Conservation (phyloP, 768 basidiomycete genomes). For the Trametes meyenii region DNA sequence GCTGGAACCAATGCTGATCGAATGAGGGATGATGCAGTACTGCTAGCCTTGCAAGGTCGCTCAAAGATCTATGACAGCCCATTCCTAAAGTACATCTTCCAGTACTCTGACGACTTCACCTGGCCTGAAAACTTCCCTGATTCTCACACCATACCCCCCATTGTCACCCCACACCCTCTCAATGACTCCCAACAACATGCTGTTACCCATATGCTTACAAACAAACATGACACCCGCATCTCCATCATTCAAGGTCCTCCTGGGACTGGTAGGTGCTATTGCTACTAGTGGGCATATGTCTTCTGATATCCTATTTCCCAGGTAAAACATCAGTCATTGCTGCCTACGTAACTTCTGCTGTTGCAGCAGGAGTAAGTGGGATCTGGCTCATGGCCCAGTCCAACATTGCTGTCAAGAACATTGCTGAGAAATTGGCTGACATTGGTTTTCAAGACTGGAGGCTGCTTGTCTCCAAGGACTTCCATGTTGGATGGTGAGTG, state of each 20-base stretch:
- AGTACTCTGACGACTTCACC: slow-evolving; percentile 31
- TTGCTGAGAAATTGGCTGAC: slow-evolving; percentile 75
- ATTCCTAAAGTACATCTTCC: slow-evolving; percentile 43
- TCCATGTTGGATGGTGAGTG: slow-evolving; percentile 65
- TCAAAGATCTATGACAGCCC: slow-evolving; percentile 36
- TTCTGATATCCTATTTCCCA: background rate
- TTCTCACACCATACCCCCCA: slow-evolving; percentile 22
- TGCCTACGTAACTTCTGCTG: slow-evolving; percentile 34
- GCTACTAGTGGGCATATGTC: background rate
- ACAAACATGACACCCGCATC: slow-evolving; percentile 39
- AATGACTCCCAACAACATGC: slow-evolving; percentile 45
- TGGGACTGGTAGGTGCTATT: slow-evolving; percentile 25
- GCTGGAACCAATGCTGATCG: slow-evolving; percentile 62
- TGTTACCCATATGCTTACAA: slow-evolving; percentile 42
- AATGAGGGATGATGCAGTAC: slow-evolving; percentile 37
- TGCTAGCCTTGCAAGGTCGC: slow-evolving; percentile 40
- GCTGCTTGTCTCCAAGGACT: slow-evolving; percentile 72
- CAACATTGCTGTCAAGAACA: slow-evolving; percentile 89
- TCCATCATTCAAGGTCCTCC: slow-evolving; percentile 38
- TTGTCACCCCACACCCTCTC: slow-evolving; percentile 34
- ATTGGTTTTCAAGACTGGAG: slow-evolving; percentile 59
- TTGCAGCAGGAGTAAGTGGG: slow-evolving; percentile 35
- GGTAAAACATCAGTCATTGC: slow-evolving; percentile 40
- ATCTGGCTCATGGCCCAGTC: slow-evolving; percentile 86
- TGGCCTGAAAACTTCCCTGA: slow-evolving; percentile 43